phyloP scores from a whole-genome alignment of 1,139 yeast species.

The Candida tropicalis region DNA sequence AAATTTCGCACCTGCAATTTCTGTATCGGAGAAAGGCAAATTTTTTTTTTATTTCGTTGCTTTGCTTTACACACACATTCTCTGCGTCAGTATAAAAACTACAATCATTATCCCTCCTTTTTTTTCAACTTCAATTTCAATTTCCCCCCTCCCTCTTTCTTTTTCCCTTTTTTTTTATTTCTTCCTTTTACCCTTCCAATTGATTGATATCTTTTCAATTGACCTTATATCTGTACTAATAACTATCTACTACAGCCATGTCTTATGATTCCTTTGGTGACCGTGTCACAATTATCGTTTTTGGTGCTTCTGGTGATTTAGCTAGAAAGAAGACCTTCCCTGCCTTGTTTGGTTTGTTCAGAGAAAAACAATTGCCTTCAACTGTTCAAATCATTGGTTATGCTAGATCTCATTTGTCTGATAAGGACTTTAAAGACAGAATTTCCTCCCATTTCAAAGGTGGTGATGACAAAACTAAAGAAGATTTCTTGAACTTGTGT shows the following conservation, averaged over 20 bases:
- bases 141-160: not conserved
- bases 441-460: constrained; percentile 66
- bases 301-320: constrained; percentile 96
- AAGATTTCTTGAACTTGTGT: constrained; percentile 65
- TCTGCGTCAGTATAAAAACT: not conserved
- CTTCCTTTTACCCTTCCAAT: not conserved
- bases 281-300: constrained; percentile 75
- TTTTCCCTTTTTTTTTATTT: not conserved
- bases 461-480: constrained; percentile 52
- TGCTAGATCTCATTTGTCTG: constrained; percentile 78
- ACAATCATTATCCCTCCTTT: not conserved
- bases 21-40: constrained; percentile 1
- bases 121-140: too few species aligned
- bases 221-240: not conserved
- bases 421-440: constrained; percentile 67
- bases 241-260: not conserved
- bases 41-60: not conserved
- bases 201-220: not conserved
- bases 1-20: not conserved
- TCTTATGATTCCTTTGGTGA: constrained; percentile 46
- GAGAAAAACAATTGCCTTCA: constrained; percentile 78
- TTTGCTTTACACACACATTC: too few species aligned
- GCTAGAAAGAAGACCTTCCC: constrained; percentile 96
- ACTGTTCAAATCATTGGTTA: constrained; percentile 82
- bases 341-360: constrained; percentile 68